phyloP scores from a whole-genome alignment of 1,284 basidiomycete species.

The Cutaneotrichosporon sp. region DNA sequence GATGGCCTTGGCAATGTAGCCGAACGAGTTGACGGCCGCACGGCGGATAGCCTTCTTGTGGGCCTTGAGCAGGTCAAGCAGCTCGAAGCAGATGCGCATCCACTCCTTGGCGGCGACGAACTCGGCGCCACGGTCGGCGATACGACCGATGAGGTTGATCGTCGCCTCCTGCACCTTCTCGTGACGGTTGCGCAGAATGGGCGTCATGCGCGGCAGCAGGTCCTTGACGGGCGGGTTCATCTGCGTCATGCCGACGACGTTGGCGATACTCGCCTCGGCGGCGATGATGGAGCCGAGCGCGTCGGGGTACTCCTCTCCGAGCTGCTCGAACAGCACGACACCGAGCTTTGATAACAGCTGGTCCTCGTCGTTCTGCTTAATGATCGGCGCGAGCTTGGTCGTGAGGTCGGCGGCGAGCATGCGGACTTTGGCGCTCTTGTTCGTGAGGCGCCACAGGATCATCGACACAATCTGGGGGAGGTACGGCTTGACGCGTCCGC shows the following conservation, averaged over 20 bases:
- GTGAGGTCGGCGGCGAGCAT: conserved; percentile 98
- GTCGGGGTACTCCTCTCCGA: conserved; percentile 99
- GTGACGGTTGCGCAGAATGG: conserved; percentile 96
- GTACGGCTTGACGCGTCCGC: conserved; percentile 98
- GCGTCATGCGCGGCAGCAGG: conserved; percentile 97
- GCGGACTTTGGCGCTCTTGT: conserved; percentile 98
- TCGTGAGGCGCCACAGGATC: conserved; percentile 97
- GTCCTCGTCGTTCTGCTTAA: conserved; percentile 98
- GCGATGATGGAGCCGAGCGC: conserved; percentile 98
- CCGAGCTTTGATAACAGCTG: conserved; percentile 94
- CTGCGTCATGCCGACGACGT: conserved; percentile 99
- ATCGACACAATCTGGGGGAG: conserved; percentile 99
- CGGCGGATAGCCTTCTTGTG: conserved; percentile 99
- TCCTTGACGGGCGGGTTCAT: conserved; percentile 99
- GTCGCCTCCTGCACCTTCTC: conserved; percentile 99
- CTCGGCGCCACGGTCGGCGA: conserved; percentile 96
- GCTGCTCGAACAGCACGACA: conserved; percentile 95
- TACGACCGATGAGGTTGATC: conserved; percentile 98
- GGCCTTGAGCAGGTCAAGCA: conserved; percentile 95
- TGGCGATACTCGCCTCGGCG: conserved; percentile 96
- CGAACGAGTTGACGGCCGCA: conserved; percentile 98
- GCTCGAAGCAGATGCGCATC: conserved; percentile 99
- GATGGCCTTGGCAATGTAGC: conserved; percentile 98
- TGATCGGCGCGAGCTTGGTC: conserved; percentile 89
- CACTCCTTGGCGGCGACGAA: conserved; percentile 98